phyloP scores from a whole-genome alignment of 306 rosid genomes.

The Notholithocarpus densiflorus region DNA sequence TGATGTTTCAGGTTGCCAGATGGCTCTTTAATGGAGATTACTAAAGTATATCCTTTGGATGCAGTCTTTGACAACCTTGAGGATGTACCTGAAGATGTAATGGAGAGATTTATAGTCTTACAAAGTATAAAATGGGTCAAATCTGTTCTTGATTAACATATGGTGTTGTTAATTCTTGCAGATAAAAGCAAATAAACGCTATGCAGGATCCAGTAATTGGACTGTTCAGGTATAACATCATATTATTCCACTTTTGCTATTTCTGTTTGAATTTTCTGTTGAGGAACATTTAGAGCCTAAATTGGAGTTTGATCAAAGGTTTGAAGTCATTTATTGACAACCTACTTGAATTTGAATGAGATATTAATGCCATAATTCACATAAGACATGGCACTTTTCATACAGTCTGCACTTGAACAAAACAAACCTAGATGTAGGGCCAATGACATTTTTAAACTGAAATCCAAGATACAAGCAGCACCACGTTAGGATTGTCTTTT shows the following conservation, averaged over 20 bases:
- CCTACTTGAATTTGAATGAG: background rate
- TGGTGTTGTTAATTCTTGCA: slow-evolving; percentile 20
- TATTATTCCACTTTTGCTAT: background rate
- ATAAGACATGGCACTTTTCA: background rate
- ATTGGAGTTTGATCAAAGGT: background rate
- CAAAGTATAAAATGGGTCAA: background rate
- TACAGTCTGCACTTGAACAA: background rate
- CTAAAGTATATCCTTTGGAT: slow-evolving; percentile 91
- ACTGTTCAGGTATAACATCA: slow-evolving; percentile 69
- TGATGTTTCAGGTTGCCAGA: slow-evolving; percentile 64
- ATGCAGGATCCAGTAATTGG: slow-evolving; percentile 88
- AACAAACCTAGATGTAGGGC: background rate
- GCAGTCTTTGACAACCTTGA: slow-evolving; percentile 85
- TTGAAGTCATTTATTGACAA: background rate
- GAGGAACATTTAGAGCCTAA: background rate
- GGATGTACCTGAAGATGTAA: slow-evolving; percentile 97
- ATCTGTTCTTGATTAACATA: background rate
- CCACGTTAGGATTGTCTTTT: background rate
- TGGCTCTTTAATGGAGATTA: slow-evolving; percentile 87
- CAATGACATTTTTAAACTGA: background rate
- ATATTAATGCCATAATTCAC: background rate
- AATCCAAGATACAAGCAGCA: background rate
- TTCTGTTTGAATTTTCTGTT: background rate
- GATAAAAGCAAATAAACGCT: slow-evolving; percentile 89
- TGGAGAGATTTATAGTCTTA: slow-evolving; percentile 11